phyloP scores from a whole-genome alignment of 768 basidiomycete genomes.

The Xerocomus brunneocitrinus region DNA sequence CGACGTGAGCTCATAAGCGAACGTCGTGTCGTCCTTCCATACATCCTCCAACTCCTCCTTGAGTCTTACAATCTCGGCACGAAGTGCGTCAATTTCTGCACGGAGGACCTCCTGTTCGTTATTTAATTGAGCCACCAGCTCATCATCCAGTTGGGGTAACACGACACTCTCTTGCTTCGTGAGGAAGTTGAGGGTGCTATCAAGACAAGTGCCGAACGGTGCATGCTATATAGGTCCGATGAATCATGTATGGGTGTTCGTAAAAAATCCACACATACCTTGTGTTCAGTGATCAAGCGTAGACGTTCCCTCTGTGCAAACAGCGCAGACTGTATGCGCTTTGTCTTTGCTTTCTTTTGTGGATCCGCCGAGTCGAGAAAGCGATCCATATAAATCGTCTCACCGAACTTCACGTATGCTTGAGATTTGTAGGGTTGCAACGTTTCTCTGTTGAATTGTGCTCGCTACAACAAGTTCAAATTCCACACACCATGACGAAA shows the following conservation, averaged over 20 bases:
- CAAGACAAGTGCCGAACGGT: slow-evolving; percentile 53
- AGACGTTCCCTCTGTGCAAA: slow-evolving; percentile 62
- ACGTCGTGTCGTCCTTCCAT: slow-evolving; percentile 64
- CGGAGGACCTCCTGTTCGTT: slow-evolving; percentile 51
- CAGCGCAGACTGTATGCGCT: slow-evolving; percentile 64
- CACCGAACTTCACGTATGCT: slow-evolving; percentile 87
- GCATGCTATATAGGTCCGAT: slow-evolving; percentile 43
- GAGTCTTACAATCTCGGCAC: slow-evolving; percentile 44
- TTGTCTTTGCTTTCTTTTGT: slow-evolving; percentile 66
- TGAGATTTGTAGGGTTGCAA: slow-evolving; percentile 94
- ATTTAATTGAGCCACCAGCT: slow-evolving; percentile 48
- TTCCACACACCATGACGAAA: neutral
- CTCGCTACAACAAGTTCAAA: slow-evolving; percentile 49
- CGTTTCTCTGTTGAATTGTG: slow-evolving; percentile 91
- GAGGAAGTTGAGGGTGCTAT: slow-evolving; percentile 55
- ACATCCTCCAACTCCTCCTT: slow-evolving; percentile 68
- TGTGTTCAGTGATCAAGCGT: slow-evolving; percentile 62
- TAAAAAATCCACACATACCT: slow-evolving; percentile 42
- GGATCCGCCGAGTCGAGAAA: slow-evolving; percentile 77
- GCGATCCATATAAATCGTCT: slow-evolving; percentile 86
- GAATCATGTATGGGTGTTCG: neutral
- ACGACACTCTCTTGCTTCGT: slow-evolving; percentile 40
- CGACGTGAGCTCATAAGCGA: slow-evolving; percentile 85
- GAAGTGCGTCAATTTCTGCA: slow-evolving; percentile 54
- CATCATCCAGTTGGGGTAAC: slow-evolving; percentile 54